These are phyloP conservation scores for Aspergillus terreus DNA, from an alignment of 2,329 filamentous ascomycete genomes.

Conservation along the genomic window DNA sequence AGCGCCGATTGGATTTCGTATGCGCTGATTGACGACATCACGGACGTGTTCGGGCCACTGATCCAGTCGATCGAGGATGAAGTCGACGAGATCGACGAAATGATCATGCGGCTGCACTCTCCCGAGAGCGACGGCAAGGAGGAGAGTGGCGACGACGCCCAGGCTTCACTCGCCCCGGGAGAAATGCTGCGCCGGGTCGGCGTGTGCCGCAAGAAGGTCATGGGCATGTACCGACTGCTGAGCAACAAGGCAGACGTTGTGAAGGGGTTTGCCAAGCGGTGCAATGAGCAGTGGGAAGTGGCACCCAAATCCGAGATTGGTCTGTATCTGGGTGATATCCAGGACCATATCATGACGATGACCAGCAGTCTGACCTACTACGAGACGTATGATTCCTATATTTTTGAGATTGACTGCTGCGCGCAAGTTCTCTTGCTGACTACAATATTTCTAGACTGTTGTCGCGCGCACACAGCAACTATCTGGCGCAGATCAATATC, in stretches of 20 bases:
- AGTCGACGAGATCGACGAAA: slow-evolving; percentile 94
- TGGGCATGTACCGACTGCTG: slow-evolving; percentile 86
- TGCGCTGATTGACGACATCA: slow-evolving; percentile 96
- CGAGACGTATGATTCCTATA: slow-evolving; percentile 67
- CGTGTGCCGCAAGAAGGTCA: slow-evolving; percentile 94
- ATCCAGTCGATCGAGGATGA: slow-evolving; percentile 94
- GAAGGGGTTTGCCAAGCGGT: slow-evolving; percentile 96
- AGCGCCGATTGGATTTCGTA: slow-evolving; percentile 98
- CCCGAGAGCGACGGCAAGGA: slow-evolving; percentile 37
- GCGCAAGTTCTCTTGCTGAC: slow-evolving; percentile 11
- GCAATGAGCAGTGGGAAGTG: slow-evolving; percentile 97
- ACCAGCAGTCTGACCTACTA: slow-evolving; percentile 93
- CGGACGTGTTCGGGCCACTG: slow-evolving; percentile 87
- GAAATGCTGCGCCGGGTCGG: slow-evolving; percentile 93
- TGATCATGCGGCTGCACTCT: slow-evolving; percentile 78
- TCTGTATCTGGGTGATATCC: slow-evolving; percentile 95
- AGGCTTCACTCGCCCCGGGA: slow-evolving; percentile 48
- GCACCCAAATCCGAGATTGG: slow-evolving; percentile 93
- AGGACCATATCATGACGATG: slow-evolving; percentile 99
- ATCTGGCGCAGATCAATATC: slow-evolving; percentile 98
- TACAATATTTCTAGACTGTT: slow-evolving; percentile 60
- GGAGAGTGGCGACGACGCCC: slow-evolving; percentile 26
- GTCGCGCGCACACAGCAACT: slow-evolving; percentile 88
- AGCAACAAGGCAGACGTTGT: slow-evolving; percentile 99
- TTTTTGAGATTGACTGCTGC: neutral